A percentile compares a stretch with the other conserved stretches of the same genome.
Conservation (phyloP, 768 basidiomycete species). For the Podaxis rugospora region DNA sequence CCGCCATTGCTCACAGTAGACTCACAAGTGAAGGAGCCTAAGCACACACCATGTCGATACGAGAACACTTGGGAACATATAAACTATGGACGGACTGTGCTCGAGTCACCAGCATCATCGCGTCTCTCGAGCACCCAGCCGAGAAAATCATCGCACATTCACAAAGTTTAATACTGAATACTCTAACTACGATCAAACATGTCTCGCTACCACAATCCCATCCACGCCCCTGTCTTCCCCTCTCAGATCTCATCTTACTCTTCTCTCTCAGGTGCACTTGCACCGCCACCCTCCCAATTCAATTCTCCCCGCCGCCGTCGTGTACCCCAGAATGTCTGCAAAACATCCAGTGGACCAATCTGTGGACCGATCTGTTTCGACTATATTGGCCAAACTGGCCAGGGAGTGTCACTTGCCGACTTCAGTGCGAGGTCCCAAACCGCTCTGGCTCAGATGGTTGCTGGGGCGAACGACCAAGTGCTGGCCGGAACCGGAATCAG, state of each 20-base stretch:
- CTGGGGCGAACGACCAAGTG: constrained; percentile 13
- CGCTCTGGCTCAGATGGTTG: constrained; percentile 10
- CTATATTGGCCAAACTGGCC: constrained; percentile 6
- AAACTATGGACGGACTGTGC: neutral
- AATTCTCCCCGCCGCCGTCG: constrained; percentile 4
- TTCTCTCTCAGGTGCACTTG: constrained; percentile 8
- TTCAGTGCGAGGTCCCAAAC: constrained; percentile 3
- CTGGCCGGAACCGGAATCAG: constrained; percentile 4
- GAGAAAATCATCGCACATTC: neutral
- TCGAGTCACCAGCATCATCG: neutral
- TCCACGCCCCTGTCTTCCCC: constrained; percentile 9
- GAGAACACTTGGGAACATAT: neutral
- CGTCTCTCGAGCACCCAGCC: neutral
- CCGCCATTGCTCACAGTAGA: neutral
- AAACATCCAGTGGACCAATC: neutral
- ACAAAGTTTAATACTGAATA: constrained; percentile 6
- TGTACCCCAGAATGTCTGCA: constrained; percentile 3
- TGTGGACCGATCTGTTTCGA: constrained; percentile 5
- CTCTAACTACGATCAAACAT: constrained; percentile 5
- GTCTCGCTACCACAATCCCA: constrained; percentile 8
- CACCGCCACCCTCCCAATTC: constrained; percentile 3
- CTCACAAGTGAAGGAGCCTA: neutral
- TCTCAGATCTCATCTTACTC: constrained; percentile 9
- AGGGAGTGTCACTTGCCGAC: constrained; percentile 11
- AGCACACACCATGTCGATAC: neutral